Conservation (phyloP, 148 eudicot genomes). For the Rhododendron ovatum region DNA sequence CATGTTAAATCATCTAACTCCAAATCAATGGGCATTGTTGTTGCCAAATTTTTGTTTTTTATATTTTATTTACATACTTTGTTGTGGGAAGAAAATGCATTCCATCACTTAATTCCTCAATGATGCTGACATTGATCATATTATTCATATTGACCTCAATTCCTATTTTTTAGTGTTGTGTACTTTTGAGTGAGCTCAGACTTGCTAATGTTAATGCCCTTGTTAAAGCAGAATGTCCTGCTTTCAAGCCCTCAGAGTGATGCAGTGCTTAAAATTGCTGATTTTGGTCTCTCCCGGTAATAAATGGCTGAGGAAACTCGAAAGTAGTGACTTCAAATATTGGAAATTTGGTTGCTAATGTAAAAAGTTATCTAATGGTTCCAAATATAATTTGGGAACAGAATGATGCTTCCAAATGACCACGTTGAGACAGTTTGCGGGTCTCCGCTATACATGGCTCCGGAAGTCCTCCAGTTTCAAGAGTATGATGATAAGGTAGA, state of each 20-base stretch:
- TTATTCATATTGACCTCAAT: not conserved
- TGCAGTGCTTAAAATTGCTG: slow-evolving; percentile 47
- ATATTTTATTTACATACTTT: not conserved
- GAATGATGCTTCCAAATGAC: slow-evolving; percentile 27
- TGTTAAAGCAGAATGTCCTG: slow-evolving; percentile 36
- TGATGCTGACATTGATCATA: not conserved
- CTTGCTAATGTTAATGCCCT: not conserved
- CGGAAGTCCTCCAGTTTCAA: slow-evolving; percentile 44
- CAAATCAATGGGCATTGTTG: not conserved
- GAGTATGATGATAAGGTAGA: slow-evolving; percentile 39
- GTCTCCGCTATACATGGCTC: slow-evolving; percentile 54
- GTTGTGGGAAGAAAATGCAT: not conserved
- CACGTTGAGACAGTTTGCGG: slow-evolving; percentile 45
- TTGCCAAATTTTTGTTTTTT: not conserved
- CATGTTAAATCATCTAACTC: not conserved
- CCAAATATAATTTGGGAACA: slow-evolving; percentile 12
- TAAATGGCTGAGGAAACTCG: not conserved
- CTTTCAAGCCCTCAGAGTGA: slow-evolving; percentile 27
- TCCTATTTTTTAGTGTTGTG: not conserved
- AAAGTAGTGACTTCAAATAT: not conserved
- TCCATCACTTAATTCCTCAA: not conserved
- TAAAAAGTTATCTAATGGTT: not conserved
- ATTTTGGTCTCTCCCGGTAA: slow-evolving; percentile 61
- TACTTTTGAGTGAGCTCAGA: not conserved
- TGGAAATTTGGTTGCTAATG: not conserved